These are phyloP conservation scores for Xerophyta viscosa DNA, from an alignment of 106 monocot species.

Conservation along the genomic window DNA sequence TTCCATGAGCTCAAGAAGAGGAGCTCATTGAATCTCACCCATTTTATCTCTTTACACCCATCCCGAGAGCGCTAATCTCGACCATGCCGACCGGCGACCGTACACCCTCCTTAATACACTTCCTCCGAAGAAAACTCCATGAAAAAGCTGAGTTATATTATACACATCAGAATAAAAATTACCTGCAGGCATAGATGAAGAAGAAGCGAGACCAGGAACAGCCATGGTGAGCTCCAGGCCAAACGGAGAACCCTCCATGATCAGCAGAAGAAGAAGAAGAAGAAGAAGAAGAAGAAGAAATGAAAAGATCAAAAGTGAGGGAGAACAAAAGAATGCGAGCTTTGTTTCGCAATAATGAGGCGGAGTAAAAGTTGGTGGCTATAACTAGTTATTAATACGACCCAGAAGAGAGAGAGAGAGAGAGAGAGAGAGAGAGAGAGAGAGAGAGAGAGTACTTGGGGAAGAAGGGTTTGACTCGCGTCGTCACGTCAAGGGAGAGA, in stretches of 20 bases:
- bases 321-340: neutral
- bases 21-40: too few relatives aligned
- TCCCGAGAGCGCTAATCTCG: too few relatives aligned
- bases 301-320: neutral
- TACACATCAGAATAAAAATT: neutral
- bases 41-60: too few relatives aligned
- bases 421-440: neutral
- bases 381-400: too few relatives aligned
- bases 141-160: neutral
- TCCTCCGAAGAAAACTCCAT: neutral
- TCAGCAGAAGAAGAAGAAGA: neutral
- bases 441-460: too few relatives aligned
- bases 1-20: too few relatives aligned
- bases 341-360: too few relatives aligned
- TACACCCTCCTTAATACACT: too few relatives aligned
- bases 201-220: constrained; percentile 35
- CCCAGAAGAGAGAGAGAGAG: too few relatives aligned
- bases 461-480: neutral
- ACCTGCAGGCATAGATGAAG: constrained; percentile 31
- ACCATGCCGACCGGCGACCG: too few relatives aligned
- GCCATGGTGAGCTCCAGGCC: constrained; percentile 72
- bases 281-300: constrained; percentile 1
- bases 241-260: constrained; percentile 14
- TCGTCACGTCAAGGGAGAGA: neutral
- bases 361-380: too few relatives aligned